A percentile compares a stretch with the other conserved stretches of the same genome.
phyloP scores from a whole-genome alignment of 345 rosid species.

The Euphorbia tirucalli region DNA sequence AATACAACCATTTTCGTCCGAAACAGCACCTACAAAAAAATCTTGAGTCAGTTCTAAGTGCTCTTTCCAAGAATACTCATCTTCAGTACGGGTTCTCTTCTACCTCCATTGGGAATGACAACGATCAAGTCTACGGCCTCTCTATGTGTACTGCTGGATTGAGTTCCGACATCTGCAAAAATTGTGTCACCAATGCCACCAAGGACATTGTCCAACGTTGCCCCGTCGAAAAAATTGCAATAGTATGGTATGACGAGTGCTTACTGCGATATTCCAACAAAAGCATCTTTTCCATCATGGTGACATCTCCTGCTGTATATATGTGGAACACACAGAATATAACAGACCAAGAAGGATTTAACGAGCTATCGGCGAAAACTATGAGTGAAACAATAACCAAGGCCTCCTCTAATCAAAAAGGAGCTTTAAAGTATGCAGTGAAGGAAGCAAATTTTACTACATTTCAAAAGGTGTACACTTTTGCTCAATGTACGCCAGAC shows the following conservation, averaged over 20 bases:
- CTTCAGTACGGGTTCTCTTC: slow-evolving; percentile 15
- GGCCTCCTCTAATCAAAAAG: neutral
- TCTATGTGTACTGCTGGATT: slow-evolving; percentile 13
- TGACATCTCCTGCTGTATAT: rapidly evolving
- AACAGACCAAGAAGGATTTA: neutral
- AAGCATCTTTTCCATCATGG: slow-evolving; percentile 9
- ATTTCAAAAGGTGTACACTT: slow-evolving; percentile 23
- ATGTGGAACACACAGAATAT: neutral
- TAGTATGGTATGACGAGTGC: slow-evolving; percentile 40
- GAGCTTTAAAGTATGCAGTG: slow-evolving; percentile 26
- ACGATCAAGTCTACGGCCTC: slow-evolving; percentile 22
- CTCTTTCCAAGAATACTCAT: slow-evolving; percentile 14
- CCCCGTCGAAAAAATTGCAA: slow-evolving; percentile 23
- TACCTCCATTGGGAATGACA: slow-evolving; percentile 3
- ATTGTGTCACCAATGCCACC: slow-evolving; percentile 15
- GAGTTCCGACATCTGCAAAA: neutral
- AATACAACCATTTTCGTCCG: slow-evolving; percentile 13
- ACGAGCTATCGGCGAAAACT: neutral
- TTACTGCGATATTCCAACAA: slow-evolving; percentile 29
- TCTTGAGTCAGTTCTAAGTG: neutral
- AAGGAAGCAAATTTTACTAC: slow-evolving; percentile 16
- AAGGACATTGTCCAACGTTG: slow-evolving; percentile 13
- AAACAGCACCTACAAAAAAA: slow-evolving; percentile 26
- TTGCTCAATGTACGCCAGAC: slow-evolving; percentile 61
- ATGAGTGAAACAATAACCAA: slow-evolving; percentile 9